Percentiles rank a stretch among this genome's conserved stretches.
Evolutionary conservation across 371 early-diverging fungal genomes (phyloP).

Genomic region (Phascolomyces articulosus): DNA sequence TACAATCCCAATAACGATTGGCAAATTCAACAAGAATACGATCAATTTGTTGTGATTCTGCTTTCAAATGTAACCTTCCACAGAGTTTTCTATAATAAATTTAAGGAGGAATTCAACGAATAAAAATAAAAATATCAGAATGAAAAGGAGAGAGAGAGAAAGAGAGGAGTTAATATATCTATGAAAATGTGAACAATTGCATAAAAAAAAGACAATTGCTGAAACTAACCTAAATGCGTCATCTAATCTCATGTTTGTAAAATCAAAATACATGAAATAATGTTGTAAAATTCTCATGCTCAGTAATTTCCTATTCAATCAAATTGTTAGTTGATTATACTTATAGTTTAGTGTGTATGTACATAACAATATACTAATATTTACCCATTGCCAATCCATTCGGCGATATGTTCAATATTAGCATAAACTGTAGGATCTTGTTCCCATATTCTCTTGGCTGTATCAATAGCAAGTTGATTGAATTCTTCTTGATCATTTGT

Average conservation of each 20-base stretch:
- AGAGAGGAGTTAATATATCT: no score
- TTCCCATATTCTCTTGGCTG: constrained; percentile 46
- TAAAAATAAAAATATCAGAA: not conserved
- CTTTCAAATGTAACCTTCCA: constrained; percentile 77
- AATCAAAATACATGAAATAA: constrained; percentile 81
- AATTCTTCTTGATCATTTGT: constrained; percentile 2
- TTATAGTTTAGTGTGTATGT: no score
- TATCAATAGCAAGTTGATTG: constrained; percentile 8
- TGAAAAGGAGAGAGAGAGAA: not conserved
- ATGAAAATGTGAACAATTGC: no score
- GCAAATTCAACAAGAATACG: constrained; percentile 84
- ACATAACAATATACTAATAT: no score
- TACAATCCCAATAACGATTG: constrained; percentile 82
- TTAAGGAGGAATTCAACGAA: not conserved
- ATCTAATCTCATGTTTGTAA: constrained; percentile 73
- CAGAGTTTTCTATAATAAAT: constrained; percentile 50
- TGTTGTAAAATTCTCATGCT: constrained; percentile 58
- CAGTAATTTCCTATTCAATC: constrained; percentile 52
- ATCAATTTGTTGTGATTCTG: constrained; percentile 92
- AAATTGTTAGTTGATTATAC: no score
- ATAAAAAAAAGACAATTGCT: not conserved
- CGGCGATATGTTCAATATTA: constrained; percentile 34
- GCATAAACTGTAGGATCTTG: constrained; percentile 39
- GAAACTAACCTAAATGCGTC: constrained; percentile 67
- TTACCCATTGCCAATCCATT: constrained; percentile 49